Conservation (phyloP, 2,329 filamentous ascomycete genomes). For the Corynespora cassiicola region DNA sequence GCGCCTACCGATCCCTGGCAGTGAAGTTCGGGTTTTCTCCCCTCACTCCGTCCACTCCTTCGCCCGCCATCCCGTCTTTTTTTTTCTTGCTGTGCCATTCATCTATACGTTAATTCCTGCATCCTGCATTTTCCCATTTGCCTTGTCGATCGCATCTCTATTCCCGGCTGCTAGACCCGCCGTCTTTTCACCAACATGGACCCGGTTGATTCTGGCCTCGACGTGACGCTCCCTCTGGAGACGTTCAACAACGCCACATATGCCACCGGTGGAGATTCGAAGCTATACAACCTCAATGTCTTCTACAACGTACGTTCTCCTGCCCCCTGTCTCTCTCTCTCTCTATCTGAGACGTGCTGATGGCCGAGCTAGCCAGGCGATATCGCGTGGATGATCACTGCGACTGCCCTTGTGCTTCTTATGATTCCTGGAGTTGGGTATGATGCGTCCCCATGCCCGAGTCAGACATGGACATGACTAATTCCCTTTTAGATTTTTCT, state of each 20-base stretch:
- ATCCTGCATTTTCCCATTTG: constrained; percentile 1
- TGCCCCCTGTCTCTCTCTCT: not conserved
- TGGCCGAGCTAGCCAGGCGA: constrained; percentile 70
- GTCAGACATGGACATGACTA: constrained; percentile 4
- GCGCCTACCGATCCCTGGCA: constrained; percentile 24
- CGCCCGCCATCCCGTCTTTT: constrained; percentile 9
- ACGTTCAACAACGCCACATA: constrained; percentile 64
- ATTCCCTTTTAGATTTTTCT: constrained; percentile 73
- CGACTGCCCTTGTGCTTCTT: constrained; percentile 80
- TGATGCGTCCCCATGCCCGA: constrained; percentile 25
- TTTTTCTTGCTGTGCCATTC: too few relatives aligned
- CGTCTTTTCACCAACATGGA: constrained; percentile 38
- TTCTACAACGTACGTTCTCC: constrained; percentile 77
- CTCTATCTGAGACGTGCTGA: constrained; percentile 26
- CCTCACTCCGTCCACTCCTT: constrained; percentile 31
- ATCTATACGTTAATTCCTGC: too few relatives aligned
- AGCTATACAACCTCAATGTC: constrained; percentile 77
- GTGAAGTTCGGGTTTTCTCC: constrained; percentile 25
- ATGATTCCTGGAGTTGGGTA: constrained; percentile 91
- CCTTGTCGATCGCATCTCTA: constrained; percentile 1
- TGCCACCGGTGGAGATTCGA: constrained; percentile 70
- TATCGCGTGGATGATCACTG: constrained; percentile 80
- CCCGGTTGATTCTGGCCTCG: constrained; percentile 30
- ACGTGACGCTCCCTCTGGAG: constrained; percentile 41
- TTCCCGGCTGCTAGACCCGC: too few relatives aligned